Percentiles rank a stretch among this genome's conserved stretches.
Conservation (phyloP, 225 moss, liverwort and hornwort species). For the Straminergon stramineum region DNA sequence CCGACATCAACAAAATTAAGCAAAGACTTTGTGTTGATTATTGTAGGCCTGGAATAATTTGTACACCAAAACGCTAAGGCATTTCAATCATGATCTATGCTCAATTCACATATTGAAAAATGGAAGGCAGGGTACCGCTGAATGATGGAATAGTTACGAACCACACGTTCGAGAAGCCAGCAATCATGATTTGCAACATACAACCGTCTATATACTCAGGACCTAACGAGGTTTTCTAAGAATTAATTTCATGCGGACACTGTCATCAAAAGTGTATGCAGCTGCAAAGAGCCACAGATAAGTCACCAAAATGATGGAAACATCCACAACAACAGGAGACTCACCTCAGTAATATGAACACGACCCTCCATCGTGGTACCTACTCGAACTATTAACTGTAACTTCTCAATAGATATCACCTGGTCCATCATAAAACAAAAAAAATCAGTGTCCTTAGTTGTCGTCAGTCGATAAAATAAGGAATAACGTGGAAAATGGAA, state of each 20-base stretch:
- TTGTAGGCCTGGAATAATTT: background rate
- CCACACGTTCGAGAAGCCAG: background rate
- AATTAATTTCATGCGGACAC: background rate
- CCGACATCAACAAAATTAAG: background rate
- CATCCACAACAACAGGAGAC: background rate
- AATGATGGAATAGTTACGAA: background rate
- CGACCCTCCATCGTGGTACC: conserved; percentile 41
- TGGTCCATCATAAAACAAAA: conserved; percentile 4
- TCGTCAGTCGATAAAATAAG: background rate
- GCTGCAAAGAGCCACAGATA: background rate
- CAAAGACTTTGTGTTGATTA: background rate
- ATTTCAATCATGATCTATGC: background rate
- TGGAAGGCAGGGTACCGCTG: background rate
- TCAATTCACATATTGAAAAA: background rate
- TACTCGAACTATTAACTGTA: conserved; percentile 44
- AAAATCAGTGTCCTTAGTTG: background rate
- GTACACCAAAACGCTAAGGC: background rate
- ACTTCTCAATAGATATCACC: conserved; percentile 51
- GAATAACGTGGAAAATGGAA: background rate
- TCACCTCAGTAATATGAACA: conserved; percentile 84
- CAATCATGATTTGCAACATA: background rate
- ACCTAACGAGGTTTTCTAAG: background rate
- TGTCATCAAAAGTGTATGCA: background rate
- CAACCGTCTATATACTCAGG: background rate
- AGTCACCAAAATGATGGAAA: background rate